These are phyloP conservation scores for Fusarium sambucinum DNA, from an alignment of 2,329 filamentous ascomycete species.

Conservation along the genomic window DNA sequence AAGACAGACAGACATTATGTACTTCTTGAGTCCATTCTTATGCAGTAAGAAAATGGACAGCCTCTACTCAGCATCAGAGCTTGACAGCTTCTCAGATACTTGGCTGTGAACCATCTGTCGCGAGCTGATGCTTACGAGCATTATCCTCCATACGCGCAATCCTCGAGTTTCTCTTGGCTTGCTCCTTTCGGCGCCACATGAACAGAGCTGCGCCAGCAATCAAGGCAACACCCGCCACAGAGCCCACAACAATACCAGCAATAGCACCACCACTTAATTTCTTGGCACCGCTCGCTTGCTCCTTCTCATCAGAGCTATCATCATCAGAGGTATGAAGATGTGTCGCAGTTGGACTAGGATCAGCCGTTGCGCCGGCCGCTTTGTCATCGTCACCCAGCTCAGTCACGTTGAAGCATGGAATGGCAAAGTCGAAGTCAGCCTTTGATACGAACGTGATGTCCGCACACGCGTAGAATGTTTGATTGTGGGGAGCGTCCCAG, in stretches of 20 bases:
- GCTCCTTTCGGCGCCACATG: constrained; percentile 56
- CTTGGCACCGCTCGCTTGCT: constrained; percentile 58
- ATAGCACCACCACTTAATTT: constrained; percentile 79
- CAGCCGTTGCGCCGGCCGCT: constrained; percentile 25
- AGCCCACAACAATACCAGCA: constrained; percentile 80
- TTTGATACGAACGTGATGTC: constrained; percentile 60
- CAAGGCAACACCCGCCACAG: constrained; percentile 71
- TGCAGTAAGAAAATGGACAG: background rate
- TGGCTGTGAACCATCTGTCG: constrained; percentile 16
- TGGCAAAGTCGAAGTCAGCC: constrained; percentile 49
- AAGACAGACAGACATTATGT: background rate
- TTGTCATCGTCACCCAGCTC: constrained; percentile 46
- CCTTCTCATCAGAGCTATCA: constrained; percentile 5
- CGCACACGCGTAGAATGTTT: constrained; percentile 64
- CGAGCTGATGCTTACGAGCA: constrained; percentile 35
- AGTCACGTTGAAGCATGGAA: constrained; percentile 62
- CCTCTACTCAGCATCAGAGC: background rate
- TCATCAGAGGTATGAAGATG: constrained; percentile 5
- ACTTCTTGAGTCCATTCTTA: background rate
- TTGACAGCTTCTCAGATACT: background rate
- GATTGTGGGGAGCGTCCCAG: constrained; percentile 57
- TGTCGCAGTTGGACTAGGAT: constrained; percentile 29
- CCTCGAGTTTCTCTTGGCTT: constrained; percentile 23
- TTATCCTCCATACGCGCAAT: constrained; percentile 37
- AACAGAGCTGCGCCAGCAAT: constrained; percentile 71